Evolutionary conservation across 805 yeast genomes (phyloP).

Genomic region (Grigorovia yakushimaensis): DNA sequence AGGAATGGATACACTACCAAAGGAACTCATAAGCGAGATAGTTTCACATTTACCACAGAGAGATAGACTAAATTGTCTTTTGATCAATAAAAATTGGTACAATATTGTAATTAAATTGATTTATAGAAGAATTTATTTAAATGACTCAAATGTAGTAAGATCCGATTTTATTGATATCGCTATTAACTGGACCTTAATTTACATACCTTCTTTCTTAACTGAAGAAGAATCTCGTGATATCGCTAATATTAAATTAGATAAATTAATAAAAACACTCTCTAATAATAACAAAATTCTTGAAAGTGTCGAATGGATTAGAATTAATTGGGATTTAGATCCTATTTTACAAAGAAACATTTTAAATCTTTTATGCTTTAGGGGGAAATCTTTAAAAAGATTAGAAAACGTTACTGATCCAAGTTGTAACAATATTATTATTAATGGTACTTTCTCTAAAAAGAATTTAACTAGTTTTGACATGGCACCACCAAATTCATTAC

Average conservation of each 20-base stretch:
- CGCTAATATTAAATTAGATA: conserved; percentile 25
- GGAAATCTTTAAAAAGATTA: conserved; percentile 26
- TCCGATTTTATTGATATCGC: conserved; percentile 30
- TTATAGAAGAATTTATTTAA: conserved; percentile 32
- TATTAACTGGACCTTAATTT: conserved; percentile 32
- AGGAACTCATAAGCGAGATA: conserved; percentile 24
- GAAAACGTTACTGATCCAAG: conserved; percentile 35
- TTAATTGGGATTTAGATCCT: conserved; percentile 35
- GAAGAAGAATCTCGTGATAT: conserved; percentile 22
- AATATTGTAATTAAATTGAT: conserved; percentile 25
- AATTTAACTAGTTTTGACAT: conserved; percentile 28
- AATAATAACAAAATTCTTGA: conserved; percentile 17
- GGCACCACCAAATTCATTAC: conserved; percentile 32
- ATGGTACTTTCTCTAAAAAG: conserved; percentile 17
- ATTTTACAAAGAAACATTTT: conserved; percentile 26
- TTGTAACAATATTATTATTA: conserved; percentile 29
- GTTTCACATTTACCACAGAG: conserved; percentile 29
- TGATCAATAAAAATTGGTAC: conserved; percentile 23
- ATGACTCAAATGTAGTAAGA: conserved; percentile 33
- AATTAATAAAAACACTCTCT: conserved; percentile 22
- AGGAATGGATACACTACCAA: conserved; percentile 17
- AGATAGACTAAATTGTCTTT: conserved; percentile 24
- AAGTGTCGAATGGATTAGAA: conserved; percentile 31
- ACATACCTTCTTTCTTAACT: conserved; percentile 17
- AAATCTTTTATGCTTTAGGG: conserved; percentile 19